phyloP scores from a whole-genome alignment of 2,329 filamentous ascomycete genomes.

The Paracamarosporium sp. region DNA sequence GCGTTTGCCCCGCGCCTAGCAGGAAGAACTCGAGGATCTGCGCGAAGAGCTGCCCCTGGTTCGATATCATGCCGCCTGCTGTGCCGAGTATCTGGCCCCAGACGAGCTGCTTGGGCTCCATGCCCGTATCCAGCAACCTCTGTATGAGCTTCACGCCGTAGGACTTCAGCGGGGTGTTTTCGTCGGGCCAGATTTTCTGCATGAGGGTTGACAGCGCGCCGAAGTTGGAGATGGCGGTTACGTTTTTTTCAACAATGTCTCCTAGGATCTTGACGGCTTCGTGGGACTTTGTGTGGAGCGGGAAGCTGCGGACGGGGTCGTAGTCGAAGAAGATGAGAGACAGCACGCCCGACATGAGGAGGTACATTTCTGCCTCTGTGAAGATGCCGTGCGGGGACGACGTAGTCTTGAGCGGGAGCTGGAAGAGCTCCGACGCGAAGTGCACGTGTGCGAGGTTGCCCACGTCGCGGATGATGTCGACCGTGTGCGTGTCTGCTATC shows the following conservation, averaged over 20 bases:
- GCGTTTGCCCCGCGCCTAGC: conserved; percentile 52
- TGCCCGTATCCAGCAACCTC: conserved; percentile 56
- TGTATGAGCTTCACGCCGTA: conserved; percentile 65
- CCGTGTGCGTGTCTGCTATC: conserved; percentile 67
- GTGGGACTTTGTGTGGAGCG: conserved; percentile 57
- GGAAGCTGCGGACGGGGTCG: conserved; percentile 60
- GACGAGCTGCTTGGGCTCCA: conserved; percentile 58
- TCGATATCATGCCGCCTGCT: conserved; percentile 60
- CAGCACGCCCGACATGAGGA: conserved; percentile 61
- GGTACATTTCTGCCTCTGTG: conserved; percentile 61
- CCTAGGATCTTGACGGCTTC: conserved; percentile 58
- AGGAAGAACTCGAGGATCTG: conserved; percentile 66
- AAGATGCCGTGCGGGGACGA: conserved; percentile 59
- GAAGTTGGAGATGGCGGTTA: conserved; percentile 52
- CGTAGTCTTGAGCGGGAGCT: conserved; percentile 62
- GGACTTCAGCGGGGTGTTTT: conserved; percentile 53
- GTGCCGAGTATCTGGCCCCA: conserved; percentile 66
- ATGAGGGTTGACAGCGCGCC: conserved; percentile 53
- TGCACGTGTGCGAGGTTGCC: conserved; percentile 62
- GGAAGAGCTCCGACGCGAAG: conserved; percentile 62
- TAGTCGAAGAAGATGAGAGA: conserved; percentile 62
- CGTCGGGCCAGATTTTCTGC: conserved; percentile 45
- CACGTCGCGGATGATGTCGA: conserved; percentile 71
- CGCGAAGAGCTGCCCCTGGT: conserved; percentile 64
- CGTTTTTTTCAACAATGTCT: conserved; percentile 57